Evolutionary conservation across 495 filamentous ascomycete species (phyloP).

Genomic region (Trichodelitschia bisporula): DNA sequence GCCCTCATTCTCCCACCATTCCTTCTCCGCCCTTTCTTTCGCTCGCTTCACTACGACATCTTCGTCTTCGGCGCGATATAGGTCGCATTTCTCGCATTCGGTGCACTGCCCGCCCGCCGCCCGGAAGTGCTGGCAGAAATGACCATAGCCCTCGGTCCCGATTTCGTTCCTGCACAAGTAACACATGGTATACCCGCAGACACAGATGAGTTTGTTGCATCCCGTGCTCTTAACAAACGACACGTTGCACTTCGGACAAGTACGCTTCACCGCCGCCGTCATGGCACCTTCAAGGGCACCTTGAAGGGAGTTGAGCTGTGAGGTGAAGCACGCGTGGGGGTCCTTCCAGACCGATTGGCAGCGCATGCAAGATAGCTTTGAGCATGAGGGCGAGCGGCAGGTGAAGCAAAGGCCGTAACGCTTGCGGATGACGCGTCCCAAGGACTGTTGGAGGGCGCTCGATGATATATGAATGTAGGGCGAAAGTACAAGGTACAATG

Average conservation of each 20-base stretch:
- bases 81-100: conserved; percentile 68
- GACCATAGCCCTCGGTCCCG: conserved; percentile 43
- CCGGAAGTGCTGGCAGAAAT: conserved; percentile 95
- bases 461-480: no score
- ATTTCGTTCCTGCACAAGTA: conserved; percentile 52
- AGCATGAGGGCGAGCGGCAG: conserved; percentile 43
- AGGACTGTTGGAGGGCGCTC: no score
- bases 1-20: conserved; percentile 54
- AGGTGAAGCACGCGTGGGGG: conserved; percentile 41
- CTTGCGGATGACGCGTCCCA: conserved; percentile 39
- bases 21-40: conserved; percentile 52
- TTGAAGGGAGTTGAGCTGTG: conserved; percentile 42
- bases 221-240: conserved; percentile 80
- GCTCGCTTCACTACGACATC: conserved; percentile 51
- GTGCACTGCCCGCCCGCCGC: conserved; percentile 43
- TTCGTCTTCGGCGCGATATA: conserved; percentile 73
- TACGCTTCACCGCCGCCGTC: conserved; percentile 83
- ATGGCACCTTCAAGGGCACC: conserved; percentile 76
- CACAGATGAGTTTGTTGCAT: conserved; percentile 92
- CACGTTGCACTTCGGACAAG: conserved; percentile 70
- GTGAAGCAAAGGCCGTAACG: conserved; percentile 43
- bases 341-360: conserved; percentile 43
- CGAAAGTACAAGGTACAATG: no score
- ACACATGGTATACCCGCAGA: conserved; percentile 97
- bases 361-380: conserved; percentile 46